These are phyloP conservation scores for Acanthamoeba divionensis DNA, from an alignment of 208 protist species.

Conservation along the genomic window DNA sequence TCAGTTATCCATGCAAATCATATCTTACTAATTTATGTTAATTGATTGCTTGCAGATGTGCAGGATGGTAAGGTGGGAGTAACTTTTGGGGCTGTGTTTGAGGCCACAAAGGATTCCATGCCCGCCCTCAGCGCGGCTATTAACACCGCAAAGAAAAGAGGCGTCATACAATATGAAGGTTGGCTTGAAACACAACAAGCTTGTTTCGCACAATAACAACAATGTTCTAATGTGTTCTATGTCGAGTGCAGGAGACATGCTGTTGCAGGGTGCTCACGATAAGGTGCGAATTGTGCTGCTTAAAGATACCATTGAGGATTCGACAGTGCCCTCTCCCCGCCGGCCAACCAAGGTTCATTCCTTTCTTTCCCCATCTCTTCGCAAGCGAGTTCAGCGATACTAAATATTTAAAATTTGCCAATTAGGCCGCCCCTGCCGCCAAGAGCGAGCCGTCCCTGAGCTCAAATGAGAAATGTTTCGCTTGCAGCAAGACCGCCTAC, in stretches of 20 bases:
- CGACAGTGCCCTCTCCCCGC: neutral
- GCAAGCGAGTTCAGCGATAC: neutral
- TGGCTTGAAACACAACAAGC: neutral
- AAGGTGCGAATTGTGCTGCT: neutral
- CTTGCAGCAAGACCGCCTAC: constrained; percentile 32
- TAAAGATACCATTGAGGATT: constrained; percentile 29
- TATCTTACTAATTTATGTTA: no score
- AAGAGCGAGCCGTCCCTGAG: constrained; percentile 25
- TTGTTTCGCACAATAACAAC: neutral
- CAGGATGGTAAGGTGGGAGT: neutral
- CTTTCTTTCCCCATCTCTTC: neutral
- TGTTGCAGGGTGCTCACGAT: constrained; percentile 35
- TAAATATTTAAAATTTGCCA: neutral
- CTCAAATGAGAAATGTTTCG: constrained; percentile 29
- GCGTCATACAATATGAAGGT: neutral
- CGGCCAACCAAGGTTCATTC: neutral
- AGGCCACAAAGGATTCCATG: constrained; percentile 15
- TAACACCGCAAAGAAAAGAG: constrained; percentile 29
- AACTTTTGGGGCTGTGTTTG: constrained; percentile 18
- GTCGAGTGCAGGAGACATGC: constrained; percentile 22
- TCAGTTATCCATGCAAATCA: no score
- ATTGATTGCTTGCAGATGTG: neutral
- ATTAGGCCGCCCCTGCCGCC: neutral
- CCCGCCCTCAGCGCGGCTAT: constrained; percentile 13
- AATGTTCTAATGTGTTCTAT: neutral